These are phyloP conservation scores for Aspergillus ochraceus DNA, from an alignment of 2,329 filamentous ascomycete genomes.

Conservation along the genomic window DNA sequence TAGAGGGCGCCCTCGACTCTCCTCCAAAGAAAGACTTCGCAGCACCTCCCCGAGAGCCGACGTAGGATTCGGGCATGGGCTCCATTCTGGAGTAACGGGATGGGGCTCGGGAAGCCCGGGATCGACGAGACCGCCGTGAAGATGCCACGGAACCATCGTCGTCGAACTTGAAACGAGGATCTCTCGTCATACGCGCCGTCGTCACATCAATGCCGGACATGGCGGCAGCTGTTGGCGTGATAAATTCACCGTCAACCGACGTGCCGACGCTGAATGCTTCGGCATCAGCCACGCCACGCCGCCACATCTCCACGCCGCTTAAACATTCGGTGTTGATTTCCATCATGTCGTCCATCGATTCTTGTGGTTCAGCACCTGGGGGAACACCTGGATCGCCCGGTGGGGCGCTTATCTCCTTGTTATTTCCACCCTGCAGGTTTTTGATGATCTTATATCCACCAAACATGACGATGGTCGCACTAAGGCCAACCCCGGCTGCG, in stretches of 20 bases:
- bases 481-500: conserved; percentile 81
- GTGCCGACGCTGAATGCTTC: conserved; percentile 56
- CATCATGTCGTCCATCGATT: conserved; percentile 57
- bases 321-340: conserved; percentile 52
- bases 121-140: conserved; percentile 37
- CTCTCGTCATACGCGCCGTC: conserved; percentile 29
- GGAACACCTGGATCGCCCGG: background rate
- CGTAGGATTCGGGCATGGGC: conserved; percentile 19
- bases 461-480: conserved; percentile 92
- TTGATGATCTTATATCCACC: conserved; percentile 98
- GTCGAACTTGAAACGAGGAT: conserved; percentile 38
- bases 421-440: conserved; percentile 59
- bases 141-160: conserved; percentile 36
- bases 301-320: conserved; percentile 62
- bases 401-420: conserved; percentile 15
- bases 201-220: conserved; percentile 46
- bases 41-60: conserved; percentile 1
- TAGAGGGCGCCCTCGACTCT: conserved; percentile 12
- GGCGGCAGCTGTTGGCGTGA: conserved; percentile 58
- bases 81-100: conserved; percentile 18
- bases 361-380: conserved; percentile 17
- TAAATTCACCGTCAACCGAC: conserved; percentile 65
- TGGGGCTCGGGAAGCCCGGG: conserved; percentile 24
- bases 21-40: conserved; percentile 12
- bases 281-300: conserved; percentile 62